These are phyloP conservation scores for Leccinum barrowsii DNA, from an alignment of 768 basidiomycete species.

Conservation along the genomic window DNA sequence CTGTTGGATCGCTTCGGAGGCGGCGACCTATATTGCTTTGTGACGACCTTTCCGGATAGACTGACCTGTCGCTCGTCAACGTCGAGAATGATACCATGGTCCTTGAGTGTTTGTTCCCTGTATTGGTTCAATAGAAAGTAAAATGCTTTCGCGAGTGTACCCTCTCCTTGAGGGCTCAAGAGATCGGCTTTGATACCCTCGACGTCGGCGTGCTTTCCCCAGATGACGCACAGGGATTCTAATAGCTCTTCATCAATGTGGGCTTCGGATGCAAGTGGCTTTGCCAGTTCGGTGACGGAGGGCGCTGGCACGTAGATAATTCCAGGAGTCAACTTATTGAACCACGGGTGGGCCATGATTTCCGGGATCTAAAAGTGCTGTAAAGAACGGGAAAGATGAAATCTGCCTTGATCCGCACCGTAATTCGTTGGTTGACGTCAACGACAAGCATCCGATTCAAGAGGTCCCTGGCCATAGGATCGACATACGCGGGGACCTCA, in stretches of 20 bases:
- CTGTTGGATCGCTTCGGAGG: constrained; percentile 30
- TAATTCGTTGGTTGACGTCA: constrained; percentile 75
- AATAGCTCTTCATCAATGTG: constrained; percentile 78
- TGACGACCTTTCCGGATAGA: constrained; percentile 30
- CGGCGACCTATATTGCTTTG: constrained; percentile 42
- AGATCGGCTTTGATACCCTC: constrained; percentile 61
- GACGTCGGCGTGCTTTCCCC: constrained; percentile 68
- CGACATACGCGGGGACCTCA: constrained; percentile 76
- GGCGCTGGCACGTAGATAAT: constrained; percentile 52
- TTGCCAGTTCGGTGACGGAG: constrained; percentile 63
- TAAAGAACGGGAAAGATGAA: constrained; percentile 1
- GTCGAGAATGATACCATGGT: constrained; percentile 46
- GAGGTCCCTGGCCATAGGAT: constrained; percentile 81
- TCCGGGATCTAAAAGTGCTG: constrained; percentile 65
- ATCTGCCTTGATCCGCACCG: constrained; percentile 41
- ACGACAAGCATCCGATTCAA: constrained; percentile 86
- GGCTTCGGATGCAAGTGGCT: constrained; percentile 62
- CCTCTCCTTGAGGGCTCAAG: constrained; percentile 64
- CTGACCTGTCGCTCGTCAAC: constrained; percentile 20
- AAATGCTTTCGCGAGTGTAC: constrained; percentile 81
- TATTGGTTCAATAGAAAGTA: constrained; percentile 81
- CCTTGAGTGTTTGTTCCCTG: constrained; percentile 59
- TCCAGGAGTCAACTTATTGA: constrained; percentile 48
- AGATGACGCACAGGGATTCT: constrained; percentile 76
- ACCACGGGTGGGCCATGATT: constrained; percentile 85